Percentiles rank a stretch among this genome's conserved stretches.
phyloP scores from a whole-genome alignment of 225 moss, liverwort and hornwort genomes.

The Climacium dendroides region DNA sequence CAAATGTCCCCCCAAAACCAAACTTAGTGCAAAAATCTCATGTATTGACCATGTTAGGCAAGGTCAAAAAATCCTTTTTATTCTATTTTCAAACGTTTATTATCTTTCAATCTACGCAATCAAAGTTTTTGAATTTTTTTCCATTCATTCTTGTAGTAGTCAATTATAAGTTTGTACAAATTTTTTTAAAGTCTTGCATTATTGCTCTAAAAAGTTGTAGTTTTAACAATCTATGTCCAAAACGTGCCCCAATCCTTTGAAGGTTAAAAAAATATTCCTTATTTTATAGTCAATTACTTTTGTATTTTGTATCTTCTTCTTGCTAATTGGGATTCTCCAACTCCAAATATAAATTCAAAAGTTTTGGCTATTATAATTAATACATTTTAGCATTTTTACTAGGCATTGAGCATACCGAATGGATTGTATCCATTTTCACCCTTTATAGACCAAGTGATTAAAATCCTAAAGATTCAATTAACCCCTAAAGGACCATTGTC shows the following conservation, averaged over 20 bases:
- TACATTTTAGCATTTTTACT: background rate
- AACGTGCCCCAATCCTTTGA: background rate
- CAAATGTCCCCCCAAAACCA: background rate
- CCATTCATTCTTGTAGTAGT: background rate
- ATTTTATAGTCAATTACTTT: background rate
- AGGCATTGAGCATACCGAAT: fast-evolving
- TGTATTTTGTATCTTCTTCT: background rate
- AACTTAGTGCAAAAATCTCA: background rate
- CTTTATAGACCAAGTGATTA: background rate
- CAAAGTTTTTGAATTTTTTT: background rate
- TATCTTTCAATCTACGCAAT: fast-evolving
- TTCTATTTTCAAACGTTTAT: background rate
- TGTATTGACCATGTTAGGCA: fast-evolving
- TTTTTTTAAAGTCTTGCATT: background rate
- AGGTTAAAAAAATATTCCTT: background rate
- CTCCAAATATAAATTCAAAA: background rate
- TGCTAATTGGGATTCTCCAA: background rate
- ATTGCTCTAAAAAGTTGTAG: background rate
- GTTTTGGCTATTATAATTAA: background rate
- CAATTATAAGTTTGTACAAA: background rate
- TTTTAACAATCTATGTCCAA: background rate
- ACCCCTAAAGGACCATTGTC: too few species aligned
- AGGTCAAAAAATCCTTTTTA: background rate
- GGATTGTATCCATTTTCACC: fast-evolving
- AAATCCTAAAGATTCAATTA: background rate